Evolutionary conservation across 106 monocot species (phyloP).

Genomic region (Acorus gramineus): DNA sequence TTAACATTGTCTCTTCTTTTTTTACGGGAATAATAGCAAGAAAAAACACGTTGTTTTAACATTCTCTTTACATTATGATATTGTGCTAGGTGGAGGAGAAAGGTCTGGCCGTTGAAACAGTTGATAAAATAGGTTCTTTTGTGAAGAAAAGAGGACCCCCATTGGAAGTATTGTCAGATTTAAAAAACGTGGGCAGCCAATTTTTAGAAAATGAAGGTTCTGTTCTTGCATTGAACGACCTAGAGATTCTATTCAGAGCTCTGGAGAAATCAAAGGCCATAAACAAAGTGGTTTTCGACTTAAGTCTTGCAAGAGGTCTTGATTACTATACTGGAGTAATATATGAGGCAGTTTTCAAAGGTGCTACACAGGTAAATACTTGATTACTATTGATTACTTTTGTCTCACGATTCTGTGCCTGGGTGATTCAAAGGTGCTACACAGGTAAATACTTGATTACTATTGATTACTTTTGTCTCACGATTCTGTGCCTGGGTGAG

Average conservation of each 20-base stretch:
- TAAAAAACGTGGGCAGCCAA: constrained; percentile 48
- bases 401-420: too few relatives aligned
- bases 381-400: too few relatives aligned
- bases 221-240: constrained; percentile 57
- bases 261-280: constrained; percentile 61
- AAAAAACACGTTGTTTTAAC: too few relatives aligned
- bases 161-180: constrained; percentile 57
- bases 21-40: background rate
- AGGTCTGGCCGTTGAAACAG: constrained; percentile 66
- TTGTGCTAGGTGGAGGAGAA: constrained; percentile 86
- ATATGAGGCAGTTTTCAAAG: constrained; percentile 92
- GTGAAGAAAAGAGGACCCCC: constrained; percentile 80
- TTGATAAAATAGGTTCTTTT: constrained; percentile 70
- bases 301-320: constrained; percentile 97
- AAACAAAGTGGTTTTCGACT: constrained; percentile 80
- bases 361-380: constrained; percentile 63
- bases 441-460: constrained; percentile 70
- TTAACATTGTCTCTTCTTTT: background rate
- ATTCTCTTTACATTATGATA: too few relatives aligned
- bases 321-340: constrained; percentile 99
- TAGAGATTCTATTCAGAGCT: constrained; percentile 75
- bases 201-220: constrained; percentile 58
- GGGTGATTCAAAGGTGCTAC: constrained; percentile 54
- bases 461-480: too few relatives aligned
- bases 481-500: too few relatives aligned